A percentile compares a stretch with the other conserved stretches of the same genome.
These are phyloP conservation scores for Cicer bijugum DNA, from an alignment of 306 rosid genomes.

Conservation along the genomic window DNA sequence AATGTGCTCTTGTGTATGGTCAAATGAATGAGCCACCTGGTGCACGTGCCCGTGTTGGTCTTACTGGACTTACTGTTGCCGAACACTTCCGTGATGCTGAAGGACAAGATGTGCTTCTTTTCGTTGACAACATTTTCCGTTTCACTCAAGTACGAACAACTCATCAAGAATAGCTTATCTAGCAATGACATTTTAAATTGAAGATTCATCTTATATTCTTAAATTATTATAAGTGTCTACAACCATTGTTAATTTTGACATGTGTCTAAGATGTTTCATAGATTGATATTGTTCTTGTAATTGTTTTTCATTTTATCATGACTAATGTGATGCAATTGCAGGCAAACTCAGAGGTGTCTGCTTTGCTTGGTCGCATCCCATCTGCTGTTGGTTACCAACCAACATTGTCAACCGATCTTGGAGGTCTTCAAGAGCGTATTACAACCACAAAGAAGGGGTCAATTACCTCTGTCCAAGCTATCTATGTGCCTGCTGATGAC, in stretches of 20 bases:
- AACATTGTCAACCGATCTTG: constrained; percentile 95
- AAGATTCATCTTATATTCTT: no score
- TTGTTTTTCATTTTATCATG: no score
- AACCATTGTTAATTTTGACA: no score
- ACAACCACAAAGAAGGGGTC: constrained; percentile 99
- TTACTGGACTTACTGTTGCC: constrained; percentile 93
- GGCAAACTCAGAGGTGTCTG: constrained; percentile 99
- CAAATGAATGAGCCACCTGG: constrained; percentile 99
- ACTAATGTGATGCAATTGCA: constrained; percentile 38
- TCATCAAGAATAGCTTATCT: neutral
- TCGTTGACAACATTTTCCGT: constrained; percentile 96
- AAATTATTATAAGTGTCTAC: no score
- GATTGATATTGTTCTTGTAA: neutral
- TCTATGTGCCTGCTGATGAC: constrained; percentile 99
- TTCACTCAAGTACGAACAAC: constrained; percentile 76
- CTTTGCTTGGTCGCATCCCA: constrained; percentile 99
- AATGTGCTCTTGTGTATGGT: constrained; percentile 97
- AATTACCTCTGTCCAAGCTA: constrained; percentile 98
- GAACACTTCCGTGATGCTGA: constrained; percentile 98
- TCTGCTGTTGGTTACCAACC: constrained; percentile 99
- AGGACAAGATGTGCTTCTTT: constrained; percentile 99
- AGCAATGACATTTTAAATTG: no score
- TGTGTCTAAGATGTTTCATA: no score
- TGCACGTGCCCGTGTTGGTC: constrained; percentile 99
- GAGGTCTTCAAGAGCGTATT: constrained; percentile 98